Base-by-base conservation (phyloP, 371 early-diverging fungal species). In the Mucor indicus region DNA sequence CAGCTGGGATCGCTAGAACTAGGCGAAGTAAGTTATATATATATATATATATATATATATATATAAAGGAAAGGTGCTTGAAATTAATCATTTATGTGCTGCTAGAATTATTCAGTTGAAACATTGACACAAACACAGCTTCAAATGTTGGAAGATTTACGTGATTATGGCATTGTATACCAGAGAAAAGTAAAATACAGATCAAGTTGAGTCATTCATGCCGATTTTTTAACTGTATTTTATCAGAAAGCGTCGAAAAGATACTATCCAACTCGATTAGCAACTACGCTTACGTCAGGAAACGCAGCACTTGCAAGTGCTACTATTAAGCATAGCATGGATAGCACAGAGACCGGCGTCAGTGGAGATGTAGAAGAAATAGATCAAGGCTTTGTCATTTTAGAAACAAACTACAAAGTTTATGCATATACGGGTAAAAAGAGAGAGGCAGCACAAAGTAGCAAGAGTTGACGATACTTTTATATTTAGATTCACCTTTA, bases 361-460 rank as follows among this genome's bases (percentile, higher is more conserved):
- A 44, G 60, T 1, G 58, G 68, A 11, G 74, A 76, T 21, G 69
- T 72, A 19, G 77, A 73, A 19, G 64, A 70, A 19, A 66, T 74
- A 24, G 81, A 79, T 23, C 77, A 81, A 44, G 92, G 92, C 11
- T 91, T 85, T 54, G 81, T 93, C 49, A 77, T 93, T 31, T 49
- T 93, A 15, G 98, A 97, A 64, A 95, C 96, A 9, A 96, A 96
- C 63, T 95, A 90, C 57, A 79, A 92, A 27, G 57, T 98, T 20
- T 98, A 98, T 64, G 98, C 98, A 2, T 98, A 97, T 66, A 97
- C 98, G 40, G 81, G 88, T 86, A 69, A 44, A 41, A 25, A n/a
- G n/a, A n/a, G n/a, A n/a, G n/a, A n/a, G n/a, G n/a, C n/a, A n/a
- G n/a, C n/a, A n/a, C n/a, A n/a, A n/a, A n/a, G n/a, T n/a, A 16